Conservation (phyloP, 176 grass and related monocot genomes). For the Hordeum marinum region DNA sequence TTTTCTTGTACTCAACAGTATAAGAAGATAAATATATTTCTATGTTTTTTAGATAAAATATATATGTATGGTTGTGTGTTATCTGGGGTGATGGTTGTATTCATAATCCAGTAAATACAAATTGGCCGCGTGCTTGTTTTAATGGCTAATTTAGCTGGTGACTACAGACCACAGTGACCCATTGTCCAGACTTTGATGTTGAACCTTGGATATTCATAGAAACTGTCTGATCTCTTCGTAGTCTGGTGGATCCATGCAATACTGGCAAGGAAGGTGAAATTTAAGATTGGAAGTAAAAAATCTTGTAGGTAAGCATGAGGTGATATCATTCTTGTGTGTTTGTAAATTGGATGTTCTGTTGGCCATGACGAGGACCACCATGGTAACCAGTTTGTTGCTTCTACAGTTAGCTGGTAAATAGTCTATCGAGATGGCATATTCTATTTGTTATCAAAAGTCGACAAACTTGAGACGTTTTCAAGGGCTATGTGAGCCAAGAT, state of each 20-base stretch:
- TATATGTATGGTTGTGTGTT: background rate
- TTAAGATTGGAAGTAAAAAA: background rate
- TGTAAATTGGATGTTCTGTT: background rate
- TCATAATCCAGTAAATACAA: background rate
- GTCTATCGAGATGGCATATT: background rate
- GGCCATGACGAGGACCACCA: background rate
- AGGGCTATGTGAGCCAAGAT: background rate
- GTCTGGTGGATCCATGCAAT: background rate
- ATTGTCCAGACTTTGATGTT: background rate
- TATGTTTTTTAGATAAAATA: background rate
- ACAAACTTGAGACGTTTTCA: background rate
- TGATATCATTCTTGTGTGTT: background rate
- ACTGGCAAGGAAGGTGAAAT: background rate
- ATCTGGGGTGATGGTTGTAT: constrained; percentile 21
- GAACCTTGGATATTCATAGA: background rate
- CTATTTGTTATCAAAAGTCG: background rate
- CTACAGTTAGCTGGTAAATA: background rate
- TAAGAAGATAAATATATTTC: background rate
- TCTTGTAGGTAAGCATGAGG: background rate
- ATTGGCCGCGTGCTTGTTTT: background rate
- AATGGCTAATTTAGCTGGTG: background rate
- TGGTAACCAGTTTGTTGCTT: background rate
- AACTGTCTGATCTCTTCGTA: background rate
- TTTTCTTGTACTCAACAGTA: background rate
- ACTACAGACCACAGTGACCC: background rate